A percentile compares a stretch with the other conserved stretches of the same genome.
phyloP scores from a whole-genome alignment of 352 stramenopile species.

The Phytophthora idaei region DNA sequence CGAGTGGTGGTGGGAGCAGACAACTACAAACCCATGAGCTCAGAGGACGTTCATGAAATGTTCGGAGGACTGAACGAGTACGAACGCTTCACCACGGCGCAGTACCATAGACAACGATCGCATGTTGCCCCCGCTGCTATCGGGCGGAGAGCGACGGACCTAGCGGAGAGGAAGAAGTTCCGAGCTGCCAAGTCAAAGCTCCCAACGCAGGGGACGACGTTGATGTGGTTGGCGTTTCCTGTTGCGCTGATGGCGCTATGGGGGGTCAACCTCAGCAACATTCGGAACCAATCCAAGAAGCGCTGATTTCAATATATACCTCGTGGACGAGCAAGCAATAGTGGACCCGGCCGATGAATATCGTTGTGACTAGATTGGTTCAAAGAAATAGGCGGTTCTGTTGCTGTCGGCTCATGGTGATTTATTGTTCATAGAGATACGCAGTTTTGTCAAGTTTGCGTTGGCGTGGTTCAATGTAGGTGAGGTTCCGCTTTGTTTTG shows the following conservation, averaged over 20 bases:
- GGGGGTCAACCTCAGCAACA: constrained; percentile 62
- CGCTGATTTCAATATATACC: constrained; percentile 28
- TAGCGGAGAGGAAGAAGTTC: constrained; percentile 73
- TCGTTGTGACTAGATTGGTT: no score
- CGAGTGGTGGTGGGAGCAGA: constrained; percentile 24
- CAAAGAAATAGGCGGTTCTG: no score
- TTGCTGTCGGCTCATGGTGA: no score
- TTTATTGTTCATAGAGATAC: no score
- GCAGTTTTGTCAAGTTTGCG: no score
- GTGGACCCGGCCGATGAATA: neutral
- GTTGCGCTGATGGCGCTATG: constrained; percentile 57
- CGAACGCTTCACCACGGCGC: constrained; percentile 78
- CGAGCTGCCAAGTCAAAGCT: constrained; percentile 58
- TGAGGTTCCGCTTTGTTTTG: no score
- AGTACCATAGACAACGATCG: constrained; percentile 70
- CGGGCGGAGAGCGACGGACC: constrained; percentile 60
- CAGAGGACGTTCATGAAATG: constrained; percentile 75
- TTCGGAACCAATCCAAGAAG: constrained; percentile 61
- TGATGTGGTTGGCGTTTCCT: constrained; percentile 72
- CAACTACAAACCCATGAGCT: constrained; percentile 74
- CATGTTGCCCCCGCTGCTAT: constrained; percentile 58
- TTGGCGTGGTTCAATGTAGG: no score
- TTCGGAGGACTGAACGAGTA: constrained; percentile 73
- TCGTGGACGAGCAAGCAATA: constrained; percentile 19
- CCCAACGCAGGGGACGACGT: constrained; percentile 58